Conservation (phyloP, 139 green algal species). For the Tetradesmus lagerheimii region DNA sequence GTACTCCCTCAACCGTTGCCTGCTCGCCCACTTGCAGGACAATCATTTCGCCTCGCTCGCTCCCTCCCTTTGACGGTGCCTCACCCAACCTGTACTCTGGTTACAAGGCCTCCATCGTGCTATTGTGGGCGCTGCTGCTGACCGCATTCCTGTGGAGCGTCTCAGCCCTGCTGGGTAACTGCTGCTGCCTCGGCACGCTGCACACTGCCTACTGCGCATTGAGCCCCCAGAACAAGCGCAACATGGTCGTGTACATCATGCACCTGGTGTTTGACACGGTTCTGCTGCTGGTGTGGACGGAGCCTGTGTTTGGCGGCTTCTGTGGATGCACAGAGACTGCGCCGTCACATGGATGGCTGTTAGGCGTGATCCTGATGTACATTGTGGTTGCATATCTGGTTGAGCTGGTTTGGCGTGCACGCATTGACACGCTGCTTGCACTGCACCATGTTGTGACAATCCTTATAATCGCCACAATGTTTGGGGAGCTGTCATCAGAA, state of each 20-base stretch:
- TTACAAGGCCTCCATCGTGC: conserved; percentile 17
- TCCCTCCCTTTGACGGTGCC: background rate
- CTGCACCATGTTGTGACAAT: conserved; percentile 21
- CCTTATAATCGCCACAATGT: background rate
- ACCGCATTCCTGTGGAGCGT: conserved; percentile 29
- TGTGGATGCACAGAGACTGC: conserved; percentile 6
- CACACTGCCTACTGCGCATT: background rate
- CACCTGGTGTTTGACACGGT: conserved; percentile 25
- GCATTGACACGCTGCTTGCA: conserved; percentile 14
- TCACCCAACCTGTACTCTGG: background rate
- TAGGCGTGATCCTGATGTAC: conserved; percentile 9
- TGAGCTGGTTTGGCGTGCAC: conserved; percentile 13
- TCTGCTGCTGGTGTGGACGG: background rate
- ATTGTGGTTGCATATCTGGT: conserved; percentile 17
- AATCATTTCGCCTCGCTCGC: background rate
- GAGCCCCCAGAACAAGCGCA: conserved; percentile 15
- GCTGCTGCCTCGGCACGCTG: background rate
- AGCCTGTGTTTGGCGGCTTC: background rate
- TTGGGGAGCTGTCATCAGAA: conserved; percentile 9
- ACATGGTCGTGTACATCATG: conserved; percentile 30
- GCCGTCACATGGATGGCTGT: background rate
- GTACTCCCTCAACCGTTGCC: too few relatives aligned
- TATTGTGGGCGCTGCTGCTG: conserved; percentile 10
- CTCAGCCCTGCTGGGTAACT: background rate
- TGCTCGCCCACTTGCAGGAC: background rate